Evolutionary conservation across 352 stramenopile genomes (phyloP), one percentile per base, ranked within the genome.

Genomic region (Phytophthora brassicae): DNA sequence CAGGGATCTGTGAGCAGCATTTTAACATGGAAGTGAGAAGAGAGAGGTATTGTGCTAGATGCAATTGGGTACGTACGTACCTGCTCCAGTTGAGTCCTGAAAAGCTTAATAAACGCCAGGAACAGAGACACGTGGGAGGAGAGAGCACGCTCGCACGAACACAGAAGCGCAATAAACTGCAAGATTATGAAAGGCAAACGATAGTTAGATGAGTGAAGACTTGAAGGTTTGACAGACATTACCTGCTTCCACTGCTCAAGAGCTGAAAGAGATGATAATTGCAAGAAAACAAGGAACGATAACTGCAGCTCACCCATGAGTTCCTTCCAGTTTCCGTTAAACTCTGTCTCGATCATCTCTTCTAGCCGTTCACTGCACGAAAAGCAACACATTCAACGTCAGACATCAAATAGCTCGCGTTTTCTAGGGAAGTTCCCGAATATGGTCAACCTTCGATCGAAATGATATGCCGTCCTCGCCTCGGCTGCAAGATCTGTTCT

Each of bases 241-340:
- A 90, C 79, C 80, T 94, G 78, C 59, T 96, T 97, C 95, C 95
- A 98, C 68, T 98, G 90, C 69, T 97, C 81, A 35, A 98, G 74
- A 3, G 93, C 95, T 13, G 82, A 70, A 20, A 98, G 79, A 36
- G 94, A 98, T 41, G 93, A 94, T n/a, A 98, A 61, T 68, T 97
- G 84, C 31, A 98, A 61, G 72, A 98, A 98, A 4, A 98, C 49
- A 12, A 97, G 50, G 60, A 97, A 98, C 4, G 90, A 81, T n/a
- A 98, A 66, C 68, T 98, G 92, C 55, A 98, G 61, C 75, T 98
- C 94, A 23, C 89, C 95, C 13, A 98, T 39, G 26, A 98, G 74
- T 36, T 90, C 67, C 51, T 88, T 47, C 86, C 87, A 97, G 39
- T 74, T 60, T 0, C 64, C 68, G 11, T 46, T 45, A 59, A 82